A percentile compares a stretch with the other conserved stretches of the same genome.
Evolutionary conservation across 495 filamentous ascomycete species (phyloP).

Genomic region (Staphylotrichum longicolle): DNA sequence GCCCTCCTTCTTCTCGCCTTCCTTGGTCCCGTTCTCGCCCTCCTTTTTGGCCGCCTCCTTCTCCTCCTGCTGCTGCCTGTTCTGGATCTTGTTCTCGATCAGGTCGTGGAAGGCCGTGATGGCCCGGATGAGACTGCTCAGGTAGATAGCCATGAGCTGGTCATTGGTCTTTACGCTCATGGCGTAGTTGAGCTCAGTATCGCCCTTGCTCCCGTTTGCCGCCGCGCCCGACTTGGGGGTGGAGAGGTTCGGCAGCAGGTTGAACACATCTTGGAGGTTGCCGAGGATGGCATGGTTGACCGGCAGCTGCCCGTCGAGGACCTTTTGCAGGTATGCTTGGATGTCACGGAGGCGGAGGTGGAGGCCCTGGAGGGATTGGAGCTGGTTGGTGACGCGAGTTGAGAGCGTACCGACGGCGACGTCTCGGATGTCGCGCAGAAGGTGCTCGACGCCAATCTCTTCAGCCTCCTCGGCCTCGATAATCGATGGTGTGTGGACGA

Average conservation of each 20-base stretch:
- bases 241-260: slow-evolving; percentile 92
- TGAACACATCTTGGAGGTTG: slow-evolving; percentile 98
- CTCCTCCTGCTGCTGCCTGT: slow-evolving; percentile 94
- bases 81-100: slow-evolving; percentile 99
- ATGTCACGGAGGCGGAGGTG: slow-evolving; percentile 96
- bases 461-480: slow-evolving; percentile 99
- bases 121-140: slow-evolving; percentile 91
- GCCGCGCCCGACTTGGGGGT: slow-evolving; percentile 63
- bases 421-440: slow-evolving; percentile 95
- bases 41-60: slow-evolving; percentile 72
- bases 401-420: slow-evolving; percentile 98
- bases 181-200: slow-evolving; percentile 80
- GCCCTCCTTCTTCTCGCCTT: slow-evolving; percentile 62
- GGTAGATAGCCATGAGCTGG: slow-evolving; percentile 96
- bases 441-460: slow-evolving; percentile 97
- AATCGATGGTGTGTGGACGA: slow-evolving; percentile 98
- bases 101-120: slow-evolving; percentile 99
- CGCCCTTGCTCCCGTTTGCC: slow-evolving; percentile 47
- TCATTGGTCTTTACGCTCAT: slow-evolving; percentile 99
- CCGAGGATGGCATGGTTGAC: slow-evolving; percentile 97
- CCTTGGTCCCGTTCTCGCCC: slow-evolving; percentile 49
- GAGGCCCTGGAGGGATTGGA: slow-evolving; percentile 94
- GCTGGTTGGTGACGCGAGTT: slow-evolving; percentile 94
- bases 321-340: slow-evolving; percentile 91
- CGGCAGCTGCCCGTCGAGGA: slow-evolving; percentile 84